Conservation (phyloP, 2,329 filamentous ascomycete genomes). For the Colletotrichum sp. region DNA sequence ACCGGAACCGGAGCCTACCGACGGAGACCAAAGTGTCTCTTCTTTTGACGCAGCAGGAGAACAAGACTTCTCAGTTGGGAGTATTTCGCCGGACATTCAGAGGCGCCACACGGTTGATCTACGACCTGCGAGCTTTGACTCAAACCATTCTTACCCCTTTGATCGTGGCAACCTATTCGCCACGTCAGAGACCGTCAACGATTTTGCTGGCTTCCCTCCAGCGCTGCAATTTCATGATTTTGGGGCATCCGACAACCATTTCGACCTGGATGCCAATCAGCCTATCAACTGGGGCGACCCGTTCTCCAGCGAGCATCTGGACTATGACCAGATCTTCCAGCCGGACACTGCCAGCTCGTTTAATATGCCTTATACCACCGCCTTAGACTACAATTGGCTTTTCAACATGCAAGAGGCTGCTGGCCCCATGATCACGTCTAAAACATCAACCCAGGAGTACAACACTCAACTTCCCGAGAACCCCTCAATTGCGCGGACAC, state of each 20-base stretch:
- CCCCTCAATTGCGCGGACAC: background rate
- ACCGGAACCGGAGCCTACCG: background rate
- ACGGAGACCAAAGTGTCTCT: background rate
- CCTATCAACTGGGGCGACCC: background rate
- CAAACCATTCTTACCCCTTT: background rate
- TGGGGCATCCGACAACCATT: background rate
- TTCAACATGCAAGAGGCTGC: slow-evolving; percentile 52
- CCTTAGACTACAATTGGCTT: slow-evolving; percentile 67
- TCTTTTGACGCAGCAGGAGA: background rate
- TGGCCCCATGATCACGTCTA: background rate
- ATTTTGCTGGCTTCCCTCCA: slow-evolving; percentile 3
- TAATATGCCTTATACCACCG: slow-evolving; percentile 69
- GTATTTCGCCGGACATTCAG: background rate
- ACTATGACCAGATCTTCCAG: slow-evolving; percentile 60
- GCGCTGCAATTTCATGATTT: background rate
- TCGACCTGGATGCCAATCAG: background rate
- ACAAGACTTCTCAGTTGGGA: background rate
- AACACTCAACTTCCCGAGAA: background rate
- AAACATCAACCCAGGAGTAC: background rate
- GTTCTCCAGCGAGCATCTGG: slow-evolving; percentile 16
- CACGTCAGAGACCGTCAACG: background rate
- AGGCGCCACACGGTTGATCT: background rate
- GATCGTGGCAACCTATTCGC: background rate
- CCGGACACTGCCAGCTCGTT: slow-evolving; percentile 68
- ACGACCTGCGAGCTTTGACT: background rate